Evolutionary conservation across 441 rosid species (phyloP).

Genomic region (Kokia cookei): DNA sequence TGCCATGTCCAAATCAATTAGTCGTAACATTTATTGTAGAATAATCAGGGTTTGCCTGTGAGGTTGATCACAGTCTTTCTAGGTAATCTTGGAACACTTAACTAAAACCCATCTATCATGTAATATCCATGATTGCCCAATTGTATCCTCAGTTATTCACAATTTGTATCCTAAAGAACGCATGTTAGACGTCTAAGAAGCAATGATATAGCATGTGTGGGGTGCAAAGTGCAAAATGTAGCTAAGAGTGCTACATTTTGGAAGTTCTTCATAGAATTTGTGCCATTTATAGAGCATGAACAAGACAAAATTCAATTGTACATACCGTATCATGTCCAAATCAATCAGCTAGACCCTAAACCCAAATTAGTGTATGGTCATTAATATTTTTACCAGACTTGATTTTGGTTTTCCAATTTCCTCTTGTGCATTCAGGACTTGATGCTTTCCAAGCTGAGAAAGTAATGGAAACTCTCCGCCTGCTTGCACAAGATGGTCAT

Average conservation of each 20-base stretch:
- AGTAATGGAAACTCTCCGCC: conserved; percentile 89
- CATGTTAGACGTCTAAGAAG: not conserved
- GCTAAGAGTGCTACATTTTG: not conserved
- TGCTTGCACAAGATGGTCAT: conserved; percentile 88
- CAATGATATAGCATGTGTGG: not conserved
- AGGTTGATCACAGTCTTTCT: not conserved
- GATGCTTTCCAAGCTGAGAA: conserved; percentile 97
- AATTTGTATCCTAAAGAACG: not conserved
- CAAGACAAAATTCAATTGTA: not conserved
- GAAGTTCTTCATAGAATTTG: not conserved
- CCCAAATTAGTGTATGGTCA: not conserved
- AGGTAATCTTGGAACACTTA: not conserved
- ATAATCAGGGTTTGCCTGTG: not conserved
- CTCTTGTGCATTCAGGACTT: conserved; percentile 56
- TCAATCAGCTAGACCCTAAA: not conserved
- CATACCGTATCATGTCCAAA: not conserved
- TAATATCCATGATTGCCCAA: not conserved
- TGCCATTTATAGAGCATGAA: not conserved
- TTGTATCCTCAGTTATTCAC: not conserved
- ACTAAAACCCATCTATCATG: not conserved
- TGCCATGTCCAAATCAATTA: not conserved
- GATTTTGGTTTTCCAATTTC: conserved; percentile 4
- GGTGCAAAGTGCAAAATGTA: not conserved
- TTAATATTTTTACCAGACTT: conserved; percentile 1
- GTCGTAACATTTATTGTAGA: not conserved